These are phyloP conservation scores for Penicillium sp. DNA, from an alignment of 2,329 filamentous ascomycete species.

Conservation along the genomic window DNA sequence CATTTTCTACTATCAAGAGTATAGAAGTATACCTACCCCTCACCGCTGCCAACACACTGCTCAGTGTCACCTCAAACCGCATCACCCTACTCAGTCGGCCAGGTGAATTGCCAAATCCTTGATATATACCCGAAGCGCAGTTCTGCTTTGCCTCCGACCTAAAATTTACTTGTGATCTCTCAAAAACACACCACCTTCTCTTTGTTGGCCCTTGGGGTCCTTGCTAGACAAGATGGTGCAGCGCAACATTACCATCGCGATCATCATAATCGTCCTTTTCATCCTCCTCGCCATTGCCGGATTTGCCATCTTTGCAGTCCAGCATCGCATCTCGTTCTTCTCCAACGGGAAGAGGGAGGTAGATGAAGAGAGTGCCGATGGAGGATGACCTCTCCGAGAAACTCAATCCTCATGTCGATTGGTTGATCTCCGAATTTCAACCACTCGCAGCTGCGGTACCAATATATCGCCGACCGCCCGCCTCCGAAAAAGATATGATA, in stretches of 20 bases:
- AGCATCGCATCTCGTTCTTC: constrained; percentile 35
- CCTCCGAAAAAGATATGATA: constrained; percentile 8
- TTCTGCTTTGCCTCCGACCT: neutral
- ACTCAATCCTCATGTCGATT: neutral
- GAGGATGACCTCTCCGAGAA: constrained; percentile 9
- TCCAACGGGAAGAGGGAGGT: constrained; percentile 22
- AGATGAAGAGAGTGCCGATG: constrained; percentile 35
- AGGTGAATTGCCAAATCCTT: neutral
- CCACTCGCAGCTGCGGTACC: neutral
- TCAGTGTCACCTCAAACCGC: neutral
- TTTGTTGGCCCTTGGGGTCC: neutral
- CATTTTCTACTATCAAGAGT: neutral
- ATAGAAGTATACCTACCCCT: neutral
- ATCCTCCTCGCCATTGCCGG: constrained; percentile 46
- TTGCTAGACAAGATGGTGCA: constrained; percentile 38
- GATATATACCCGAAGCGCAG: neutral
- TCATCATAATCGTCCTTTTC: constrained; percentile 53
- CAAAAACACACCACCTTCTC: neutral
- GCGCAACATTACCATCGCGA: constrained; percentile 50
- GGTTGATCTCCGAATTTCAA: neutral
- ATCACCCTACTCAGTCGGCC: neutral
- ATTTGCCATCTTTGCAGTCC: constrained; percentile 37
- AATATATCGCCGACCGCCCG: neutral
- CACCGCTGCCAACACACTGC: neutral
- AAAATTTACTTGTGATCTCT: neutral